A percentile compares a stretch with the other conserved stretches of the same genome.
phyloP scores from a whole-genome alignment of 2,329 filamentous ascomycete genomes.

The Didymellaceae sp. region DNA sequence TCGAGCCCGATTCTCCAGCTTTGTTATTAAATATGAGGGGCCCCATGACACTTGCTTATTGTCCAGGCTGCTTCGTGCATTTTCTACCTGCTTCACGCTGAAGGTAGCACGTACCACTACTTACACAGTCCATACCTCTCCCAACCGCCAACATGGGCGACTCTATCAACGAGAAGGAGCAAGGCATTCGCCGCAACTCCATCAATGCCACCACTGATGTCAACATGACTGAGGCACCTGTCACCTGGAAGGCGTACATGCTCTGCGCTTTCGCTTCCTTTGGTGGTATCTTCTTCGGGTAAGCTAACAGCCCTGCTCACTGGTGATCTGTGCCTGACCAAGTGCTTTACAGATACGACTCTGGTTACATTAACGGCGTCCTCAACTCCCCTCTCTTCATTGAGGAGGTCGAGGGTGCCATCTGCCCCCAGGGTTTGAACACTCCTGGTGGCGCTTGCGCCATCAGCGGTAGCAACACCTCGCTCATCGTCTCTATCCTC shows the following conservation, averaged over 20 bases:
- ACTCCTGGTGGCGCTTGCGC: slow-evolving; percentile 16
- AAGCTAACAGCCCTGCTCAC: slow-evolving; percentile 35
- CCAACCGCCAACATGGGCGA: slow-evolving; percentile 11
- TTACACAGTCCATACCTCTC: not conserved
- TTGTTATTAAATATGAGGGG: slow-evolving; percentile 10
- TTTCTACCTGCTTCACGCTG: not conserved
- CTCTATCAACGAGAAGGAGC: slow-evolving; percentile 5
- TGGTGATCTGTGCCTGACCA: slow-evolving; percentile 24
- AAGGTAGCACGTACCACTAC: slow-evolving; percentile 1
- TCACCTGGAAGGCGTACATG: slow-evolving; percentile 49
- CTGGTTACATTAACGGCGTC: slow-evolving; percentile 29
- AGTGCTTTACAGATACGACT: slow-evolving; percentile 12
- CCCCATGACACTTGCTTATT: not conserved
- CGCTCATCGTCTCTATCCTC: slow-evolving; percentile 75
- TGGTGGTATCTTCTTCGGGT: slow-evolving; percentile 43
- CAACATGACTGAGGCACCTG: slow-evolving; percentile 58
- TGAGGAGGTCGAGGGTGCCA: slow-evolving; percentile 15
- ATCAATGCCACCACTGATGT: slow-evolving; percentile 49
- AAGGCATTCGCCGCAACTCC: not conserved
- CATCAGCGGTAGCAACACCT: slow-evolving; percentile 15
- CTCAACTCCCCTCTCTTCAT: slow-evolving; percentile 20
- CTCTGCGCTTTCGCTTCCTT: slow-evolving; percentile 50
- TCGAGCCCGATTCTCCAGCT: slow-evolving; percentile 10
- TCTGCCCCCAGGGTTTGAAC: slow-evolving; percentile 41
- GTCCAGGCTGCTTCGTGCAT: slow-evolving; percentile 8